Base-by-base conservation (phyloP, 164 flowering plant genomes). In the Aristolochia californica region DNA sequence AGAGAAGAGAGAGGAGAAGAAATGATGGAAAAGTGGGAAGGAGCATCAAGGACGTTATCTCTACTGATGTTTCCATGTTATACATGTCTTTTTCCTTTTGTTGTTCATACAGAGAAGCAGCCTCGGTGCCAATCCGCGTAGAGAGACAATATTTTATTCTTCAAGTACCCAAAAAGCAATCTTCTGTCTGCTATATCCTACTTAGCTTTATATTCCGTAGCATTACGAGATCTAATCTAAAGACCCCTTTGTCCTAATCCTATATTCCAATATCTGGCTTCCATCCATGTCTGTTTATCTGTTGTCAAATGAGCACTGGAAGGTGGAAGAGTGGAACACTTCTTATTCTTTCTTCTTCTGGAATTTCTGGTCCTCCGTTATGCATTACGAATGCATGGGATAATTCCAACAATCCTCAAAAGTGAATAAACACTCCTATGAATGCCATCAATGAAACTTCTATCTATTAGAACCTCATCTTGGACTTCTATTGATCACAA, bases 91-190 rank as follows among this genome's bases (percentile, higher is more conserved):
- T 47, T 47, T 47, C 50, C 50, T 54, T 54, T 27, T 54, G 11
- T 34, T 34, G 9, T 34, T 34, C 7, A 34, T 12, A 1, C 12
- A 54, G 43, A 25, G 18, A 28, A 17, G 21, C 4, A n/a, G n/a
- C 43, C 38, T 27, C 23, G 17, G 18, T 16, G 22, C 57, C 57
- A 54, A 54, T 54, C 57, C 57, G 13, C 18, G 57, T 54, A 26
- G 43, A 28, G 57, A 54, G 57, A 24, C 57, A 25, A 22, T 16
- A 28, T 54, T 54, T 54, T 54, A 54, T 54, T 54, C 57, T 40
- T 54, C 57, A 54, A 54, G 57, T 54, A 54, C 40, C 57, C 57
- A 54, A 54, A 53, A 54, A 54, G 57, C 43, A 54, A 17, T 21
- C 57, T 40, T 30, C 57, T 54, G 57, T 54, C 50, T 47, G 10